These are phyloP conservation scores for bread wheat (Triticum aestivum) DNA, from an alignment of 176 grass and related monocot species.

Conservation along the genomic window IWGSC_CS_RefSeq_v2.1 NC_057799.1:149826948-149827447, in stretches of 20 bases:
- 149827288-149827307: conserved; percentile 49
- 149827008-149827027: conserved; percentile 48
- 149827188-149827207: conserved; percentile 53
- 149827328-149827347: conserved; percentile 67
- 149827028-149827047: conserved; percentile 65
- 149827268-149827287: conserved; percentile 60
- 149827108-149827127: conserved; percentile 70
- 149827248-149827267: conserved; percentile 67
- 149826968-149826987: conserved; percentile 82
- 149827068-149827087: conserved; percentile 62
- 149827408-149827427: conserved; percentile 53
- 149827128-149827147: conserved; percentile 47
- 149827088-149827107: conserved; percentile 62
- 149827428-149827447: conserved; percentile 43
- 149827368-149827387: conserved; percentile 32
- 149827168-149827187: conserved; percentile 55
- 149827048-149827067: conserved; percentile 58
- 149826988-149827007: conserved; percentile 53
- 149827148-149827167: conserved; percentile 62
- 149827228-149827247: conserved; percentile 12
- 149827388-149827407: conserved; percentile 81
- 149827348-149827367: conserved; percentile 61
- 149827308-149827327: conserved; percentile 68
- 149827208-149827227: conserved; percentile 58
- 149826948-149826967: background rate